Evolutionary conservation across 345 rosid species (phyloP).

Genomic region (Eutrema heterophyllum): DNA sequence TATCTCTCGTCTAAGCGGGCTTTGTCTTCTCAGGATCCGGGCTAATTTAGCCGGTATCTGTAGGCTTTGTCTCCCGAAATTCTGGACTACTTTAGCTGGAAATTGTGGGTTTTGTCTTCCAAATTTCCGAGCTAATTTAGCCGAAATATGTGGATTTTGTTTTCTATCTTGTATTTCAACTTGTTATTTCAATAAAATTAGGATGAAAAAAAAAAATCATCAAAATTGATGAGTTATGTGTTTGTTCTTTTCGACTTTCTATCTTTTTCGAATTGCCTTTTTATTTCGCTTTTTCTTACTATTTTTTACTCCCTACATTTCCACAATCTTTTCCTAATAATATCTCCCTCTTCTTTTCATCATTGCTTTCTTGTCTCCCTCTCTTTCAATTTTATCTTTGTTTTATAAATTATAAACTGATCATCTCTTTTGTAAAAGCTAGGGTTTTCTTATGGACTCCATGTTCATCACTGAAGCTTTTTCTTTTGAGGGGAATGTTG

Average conservation of each 20-base stretch:
- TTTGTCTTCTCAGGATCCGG: too few relatives aligned
- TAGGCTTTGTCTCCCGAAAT: too few relatives aligned
- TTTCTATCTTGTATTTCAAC: too few relatives aligned
- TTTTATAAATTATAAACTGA: slow-evolving; percentile 4
- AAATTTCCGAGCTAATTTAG: too few relatives aligned
- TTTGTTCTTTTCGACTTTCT: slow-evolving; percentile 18
- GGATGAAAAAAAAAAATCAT: not conserved
- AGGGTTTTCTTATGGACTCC: slow-evolving; percentile 29
- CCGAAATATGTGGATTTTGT: too few relatives aligned
- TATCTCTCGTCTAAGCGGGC: too few relatives aligned
- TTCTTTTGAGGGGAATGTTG: slow-evolving; percentile 89
- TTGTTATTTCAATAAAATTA: too few relatives aligned
- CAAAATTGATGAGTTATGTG: not conserved
- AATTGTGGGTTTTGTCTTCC: too few relatives aligned
- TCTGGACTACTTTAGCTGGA: too few relatives aligned
- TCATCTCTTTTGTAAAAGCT: slow-evolving; percentile 22
- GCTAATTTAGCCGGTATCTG: too few relatives aligned
- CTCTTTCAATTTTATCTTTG: slow-evolving; percentile 24
- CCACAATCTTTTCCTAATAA: slow-evolving; percentile 26
- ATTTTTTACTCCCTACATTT: slow-evolving; percentile 8
- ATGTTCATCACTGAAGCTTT: slow-evolving; percentile 39
- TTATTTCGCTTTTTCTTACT: not conserved
- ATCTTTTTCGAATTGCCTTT: slow-evolving; percentile 12
- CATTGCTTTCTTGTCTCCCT: slow-evolving; percentile 28
- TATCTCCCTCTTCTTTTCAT: slow-evolving; percentile 5